Base-by-base conservation (phyloP, 2,329 filamentous ascomycete species). In the Venturia asperata region DNA sequence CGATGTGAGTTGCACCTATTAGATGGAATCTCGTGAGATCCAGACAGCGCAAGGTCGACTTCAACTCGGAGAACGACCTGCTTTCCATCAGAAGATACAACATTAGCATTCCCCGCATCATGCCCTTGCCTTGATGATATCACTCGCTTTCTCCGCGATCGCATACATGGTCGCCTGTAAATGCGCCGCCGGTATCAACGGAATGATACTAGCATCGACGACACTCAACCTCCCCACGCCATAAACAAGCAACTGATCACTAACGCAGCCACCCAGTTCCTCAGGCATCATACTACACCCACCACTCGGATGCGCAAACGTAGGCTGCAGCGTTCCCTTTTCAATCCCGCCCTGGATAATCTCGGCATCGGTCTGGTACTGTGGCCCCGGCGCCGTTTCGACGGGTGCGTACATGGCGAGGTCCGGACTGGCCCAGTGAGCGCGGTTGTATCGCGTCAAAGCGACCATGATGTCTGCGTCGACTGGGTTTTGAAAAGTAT, bases 111-210 rank as follows among this genome's bases (percentile, higher is more conserved):
- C 4, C 39, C 39, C 39, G 2, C 39, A 3, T 21, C n/a, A 49
- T n/a, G 45, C 45, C 45, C 45, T 49, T n/a, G 1, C 45, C 10
- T 49, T 49, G n/a, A 49, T 21, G 7, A 49, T 21, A 49, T 24
- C 45, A 19, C 19, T n/a, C n/a, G 45, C 72, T 67, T 69, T 76
- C 61, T 74, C 74, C 34, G 74, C 74, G 65, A 76, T 65, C 13
- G 75, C 75, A 67, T 77, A 77, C 2, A 77, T 68, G n/a, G 69
- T 76, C 13, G 70, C 69, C 42, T 68, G 72, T 64, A 75, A 64
- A 72, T 77, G 75, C 21, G 73, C 74, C 47, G 70, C 71, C 15
- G 75, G 71, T 64, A 76, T 72, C 65, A 69, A 70, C 13, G 70
- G 70, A 3, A 77, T 67, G 1, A 74, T 67, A 49, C 73, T 74